Conservation (phyloP, 1,139 yeast genomes). For the Taphrina betulina region DNA sequence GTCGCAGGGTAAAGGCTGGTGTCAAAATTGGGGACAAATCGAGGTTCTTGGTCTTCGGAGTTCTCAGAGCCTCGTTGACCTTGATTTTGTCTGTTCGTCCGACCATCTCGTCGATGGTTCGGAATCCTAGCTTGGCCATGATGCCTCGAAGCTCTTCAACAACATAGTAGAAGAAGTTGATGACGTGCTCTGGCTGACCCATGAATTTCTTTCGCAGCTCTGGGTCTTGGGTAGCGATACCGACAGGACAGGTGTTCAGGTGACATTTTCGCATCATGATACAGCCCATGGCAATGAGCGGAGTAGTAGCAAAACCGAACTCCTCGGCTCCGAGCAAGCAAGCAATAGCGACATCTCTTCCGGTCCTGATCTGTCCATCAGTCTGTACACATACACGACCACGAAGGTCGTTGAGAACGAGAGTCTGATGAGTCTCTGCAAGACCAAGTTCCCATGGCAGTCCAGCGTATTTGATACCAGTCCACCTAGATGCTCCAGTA, state of each 20-base stretch:
- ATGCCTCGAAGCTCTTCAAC: constrained; percentile 87
- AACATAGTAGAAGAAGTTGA: constrained; percentile 92
- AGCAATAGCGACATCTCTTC: constrained; percentile 94
- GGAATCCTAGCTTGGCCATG: constrained; percentile 93
- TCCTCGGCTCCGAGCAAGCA: constrained; percentile 96
- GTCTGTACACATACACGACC: constrained; percentile 94
- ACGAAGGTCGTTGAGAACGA: constrained; percentile 91
- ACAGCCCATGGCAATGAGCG: constrained; percentile 96
- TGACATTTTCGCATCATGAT: constrained; percentile 95
- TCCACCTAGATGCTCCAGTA: constrained; percentile 98
- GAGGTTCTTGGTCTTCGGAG: constrained; percentile 85
- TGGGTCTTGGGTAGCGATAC: constrained; percentile 98
- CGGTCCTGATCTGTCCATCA: constrained; percentile 96
- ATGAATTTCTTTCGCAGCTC: constrained; percentile 84
- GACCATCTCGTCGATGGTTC: constrained; percentile 96
- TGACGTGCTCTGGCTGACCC: constrained; percentile 98
- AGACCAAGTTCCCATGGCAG: constrained; percentile 98
- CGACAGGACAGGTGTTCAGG: constrained; percentile 91
- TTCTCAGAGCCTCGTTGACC: constrained; percentile 81
- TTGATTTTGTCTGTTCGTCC: constrained; percentile 89
- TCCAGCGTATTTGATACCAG: constrained; percentile 95
- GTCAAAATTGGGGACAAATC: constrained; percentile 91
- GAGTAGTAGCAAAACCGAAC: constrained; percentile 97
- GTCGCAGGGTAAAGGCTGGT: constrained; percentile 94
- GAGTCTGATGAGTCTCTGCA: constrained; percentile 96